Conservation (phyloP, 257 asterid species). For the Verbascum thapsus region DNA sequence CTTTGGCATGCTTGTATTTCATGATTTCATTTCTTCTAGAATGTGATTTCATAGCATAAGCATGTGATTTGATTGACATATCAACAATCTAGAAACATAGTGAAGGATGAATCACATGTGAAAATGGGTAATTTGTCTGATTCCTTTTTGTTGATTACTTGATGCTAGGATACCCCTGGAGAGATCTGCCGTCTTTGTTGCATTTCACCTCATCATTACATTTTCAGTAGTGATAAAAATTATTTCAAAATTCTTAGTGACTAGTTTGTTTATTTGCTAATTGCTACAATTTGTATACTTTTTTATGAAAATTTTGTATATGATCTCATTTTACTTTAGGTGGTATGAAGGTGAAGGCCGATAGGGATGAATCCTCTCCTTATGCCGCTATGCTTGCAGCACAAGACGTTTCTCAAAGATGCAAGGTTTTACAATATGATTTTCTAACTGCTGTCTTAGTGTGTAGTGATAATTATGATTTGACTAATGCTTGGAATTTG, state of each 20-base stretch:
- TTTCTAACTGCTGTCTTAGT: background rate
- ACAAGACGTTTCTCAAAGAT: constrained; percentile 79
- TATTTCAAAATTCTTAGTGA: too few relatives aligned
- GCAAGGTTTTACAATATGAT: constrained; percentile 57
- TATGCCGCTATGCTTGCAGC: constrained; percentile 99
- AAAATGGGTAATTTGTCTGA: constrained; percentile 36
- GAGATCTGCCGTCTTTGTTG: constrained; percentile 35
- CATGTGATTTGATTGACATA: background rate
- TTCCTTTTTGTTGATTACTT: constrained; percentile 26
- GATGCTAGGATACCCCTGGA: too few relatives aligned
- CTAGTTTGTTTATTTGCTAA: background rate
- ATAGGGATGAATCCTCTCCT: constrained; percentile 92
- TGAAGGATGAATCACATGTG: constrained; percentile 30
- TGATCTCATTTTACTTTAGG: constrained; percentile 37
- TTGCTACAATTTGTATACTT: background rate
- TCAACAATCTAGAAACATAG: background rate
- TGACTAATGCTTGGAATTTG: constrained; percentile 15
- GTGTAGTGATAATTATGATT: background rate
- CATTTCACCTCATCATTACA: background rate
- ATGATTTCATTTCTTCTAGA: background rate
- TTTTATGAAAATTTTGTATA: background rate
- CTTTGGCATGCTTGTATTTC: background rate
- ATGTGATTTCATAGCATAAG: too few relatives aligned
- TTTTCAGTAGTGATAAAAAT: background rate
- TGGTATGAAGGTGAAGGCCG: constrained; percentile 97